Percentiles rank a stretch among this genome's conserved stretches.
Conservation (phyloP, 2,329 filamentous ascomycete genomes). For the Arthrinium puccinioides region DNA sequence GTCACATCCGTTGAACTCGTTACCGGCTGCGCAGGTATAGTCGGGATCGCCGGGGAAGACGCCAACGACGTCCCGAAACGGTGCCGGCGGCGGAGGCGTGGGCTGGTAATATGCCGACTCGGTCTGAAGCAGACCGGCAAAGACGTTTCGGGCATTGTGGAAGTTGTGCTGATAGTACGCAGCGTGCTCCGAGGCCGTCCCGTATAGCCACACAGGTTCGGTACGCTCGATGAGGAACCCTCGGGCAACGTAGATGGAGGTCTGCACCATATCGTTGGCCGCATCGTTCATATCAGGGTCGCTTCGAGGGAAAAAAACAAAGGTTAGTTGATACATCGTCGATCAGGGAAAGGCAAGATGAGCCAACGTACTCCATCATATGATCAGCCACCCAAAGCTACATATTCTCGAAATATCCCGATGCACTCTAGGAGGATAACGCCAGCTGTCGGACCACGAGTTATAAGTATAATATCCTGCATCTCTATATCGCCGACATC, state of each 20-base stretch:
- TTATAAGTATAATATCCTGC: slow-evolving; percentile 65
- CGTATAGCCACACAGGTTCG: slow-evolving; percentile 46
- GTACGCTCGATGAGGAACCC: slow-evolving; percentile 38
- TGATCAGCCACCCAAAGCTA: slow-evolving; percentile 28
- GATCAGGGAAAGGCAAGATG: too few relatives aligned
- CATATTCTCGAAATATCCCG: slow-evolving; percentile 33
- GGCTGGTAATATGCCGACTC: slow-evolving; percentile 25
- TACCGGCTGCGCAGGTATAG: background rate
- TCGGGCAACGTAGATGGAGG: slow-evolving; percentile 45
- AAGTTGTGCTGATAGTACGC: slow-evolving; percentile 58
- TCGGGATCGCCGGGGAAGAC: background rate
- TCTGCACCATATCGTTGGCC: slow-evolving; percentile 30
- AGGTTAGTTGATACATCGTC: slow-evolving; percentile 10
- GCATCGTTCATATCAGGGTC: slow-evolving; percentile 49
- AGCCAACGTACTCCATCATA: too few relatives aligned
- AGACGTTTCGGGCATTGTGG: slow-evolving; percentile 46
- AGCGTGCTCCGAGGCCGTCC: slow-evolving; percentile 53
- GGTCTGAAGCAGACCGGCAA: slow-evolving; percentile 54
- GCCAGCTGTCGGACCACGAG: slow-evolving; percentile 57
- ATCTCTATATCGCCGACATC: slow-evolving; percentile 61
- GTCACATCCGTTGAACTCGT: slow-evolving; percentile 8
- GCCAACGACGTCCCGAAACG: background rate
- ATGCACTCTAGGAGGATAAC: slow-evolving; percentile 62
- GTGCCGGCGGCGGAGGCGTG: background rate
- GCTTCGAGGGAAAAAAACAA: slow-evolving; percentile 27